These are phyloP conservation scores for Immersiporthe knoxdaviesiana DNA, from an alignment of 2,329 filamentous ascomycete genomes.

Conservation along the genomic window DNA sequence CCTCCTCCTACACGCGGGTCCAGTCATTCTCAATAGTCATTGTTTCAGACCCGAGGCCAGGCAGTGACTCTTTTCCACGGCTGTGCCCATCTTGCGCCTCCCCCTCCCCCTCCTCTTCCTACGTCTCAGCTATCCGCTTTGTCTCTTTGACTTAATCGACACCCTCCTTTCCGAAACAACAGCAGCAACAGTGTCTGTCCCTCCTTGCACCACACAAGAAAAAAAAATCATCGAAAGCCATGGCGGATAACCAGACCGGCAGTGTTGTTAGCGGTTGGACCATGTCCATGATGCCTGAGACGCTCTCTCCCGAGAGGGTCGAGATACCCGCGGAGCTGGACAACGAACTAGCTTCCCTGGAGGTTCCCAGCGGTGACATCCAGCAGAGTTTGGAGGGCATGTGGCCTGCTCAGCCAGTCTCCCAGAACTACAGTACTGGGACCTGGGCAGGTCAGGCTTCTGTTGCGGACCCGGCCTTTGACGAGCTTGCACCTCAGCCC, in stretches of 20 bases:
- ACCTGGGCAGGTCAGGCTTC: no score
- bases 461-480: no score
- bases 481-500: no score
- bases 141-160: background rate
- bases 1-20: background rate
- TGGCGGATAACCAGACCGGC: slow-evolving; percentile 14
- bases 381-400: slow-evolving; percentile 16
- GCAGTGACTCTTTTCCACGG: slow-evolving; percentile 1
- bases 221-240: slow-evolving; percentile 2
- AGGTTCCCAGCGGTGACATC: background rate
- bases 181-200: slow-evolving; percentile 14
- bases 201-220: slow-evolving; percentile 29
- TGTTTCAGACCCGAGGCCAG: slow-evolving; percentile 26
- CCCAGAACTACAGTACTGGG: background rate
- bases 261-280: background rate
- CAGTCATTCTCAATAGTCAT: slow-evolving; percentile 21
- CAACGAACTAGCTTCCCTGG: background rate
- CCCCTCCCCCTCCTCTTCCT: no score
- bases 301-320: background rate
- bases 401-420: slow-evolving; percentile 4
- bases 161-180: slow-evolving; percentile 24
- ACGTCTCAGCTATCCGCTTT: background rate
- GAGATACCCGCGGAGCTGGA: slow-evolving; percentile 3
- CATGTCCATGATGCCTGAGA: background rate
- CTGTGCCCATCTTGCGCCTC: slow-evolving; percentile 6